A percentile compares a stretch with the other conserved stretches of the same genome.
Evolutionary conservation across 2,329 filamentous ascomycete genomes (phyloP).

Genomic region (Paecilomyces fulvus): DNA sequence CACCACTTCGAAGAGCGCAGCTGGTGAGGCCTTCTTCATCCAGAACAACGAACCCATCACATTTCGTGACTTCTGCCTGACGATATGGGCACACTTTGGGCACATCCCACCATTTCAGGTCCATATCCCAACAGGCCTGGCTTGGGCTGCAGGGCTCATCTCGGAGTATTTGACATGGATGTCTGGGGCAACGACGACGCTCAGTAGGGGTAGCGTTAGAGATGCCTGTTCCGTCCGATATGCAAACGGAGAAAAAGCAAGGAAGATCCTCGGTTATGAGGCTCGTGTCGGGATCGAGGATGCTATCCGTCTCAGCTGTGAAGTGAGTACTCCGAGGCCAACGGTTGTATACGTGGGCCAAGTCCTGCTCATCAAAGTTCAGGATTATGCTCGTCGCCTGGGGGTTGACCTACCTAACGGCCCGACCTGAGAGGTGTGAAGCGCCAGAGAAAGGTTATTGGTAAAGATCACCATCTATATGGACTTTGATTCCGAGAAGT

Average conservation of each 20-base stretch:
- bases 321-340: slow-evolving; percentile 24
- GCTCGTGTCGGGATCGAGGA: slow-evolving; percentile 44
- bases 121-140: slow-evolving; percentile 40
- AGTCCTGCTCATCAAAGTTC: slow-evolving; percentile 3
- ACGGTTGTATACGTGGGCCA: background rate
- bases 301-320: slow-evolving; percentile 42
- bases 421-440: slow-evolving; percentile 1
- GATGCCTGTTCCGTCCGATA: slow-evolving; percentile 49
- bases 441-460: background rate
- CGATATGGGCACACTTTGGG: slow-evolving; percentile 41
- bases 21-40: slow-evolving; percentile 39
- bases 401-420: slow-evolving; percentile 14
- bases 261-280: slow-evolving; percentile 44
- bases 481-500: background rate
- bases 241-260: slow-evolving; percentile 45
- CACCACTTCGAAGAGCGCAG: slow-evolving; percentile 29
- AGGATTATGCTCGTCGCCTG: slow-evolving; percentile 27
- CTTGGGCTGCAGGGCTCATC: slow-evolving; percentile 39
- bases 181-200: slow-evolving; percentile 35
- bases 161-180: slow-evolving; percentile 42
- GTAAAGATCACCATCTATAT: background rate
- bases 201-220: slow-evolving; percentile 47
- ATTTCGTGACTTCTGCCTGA: slow-evolving; percentile 37
- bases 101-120: slow-evolving; percentile 41
- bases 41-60: slow-evolving; percentile 39